These are phyloP conservation scores for Penicillium dipodomyicola DNA, from an alignment of 495 filamentous ascomycete genomes.

Conservation along the genomic window DNA sequence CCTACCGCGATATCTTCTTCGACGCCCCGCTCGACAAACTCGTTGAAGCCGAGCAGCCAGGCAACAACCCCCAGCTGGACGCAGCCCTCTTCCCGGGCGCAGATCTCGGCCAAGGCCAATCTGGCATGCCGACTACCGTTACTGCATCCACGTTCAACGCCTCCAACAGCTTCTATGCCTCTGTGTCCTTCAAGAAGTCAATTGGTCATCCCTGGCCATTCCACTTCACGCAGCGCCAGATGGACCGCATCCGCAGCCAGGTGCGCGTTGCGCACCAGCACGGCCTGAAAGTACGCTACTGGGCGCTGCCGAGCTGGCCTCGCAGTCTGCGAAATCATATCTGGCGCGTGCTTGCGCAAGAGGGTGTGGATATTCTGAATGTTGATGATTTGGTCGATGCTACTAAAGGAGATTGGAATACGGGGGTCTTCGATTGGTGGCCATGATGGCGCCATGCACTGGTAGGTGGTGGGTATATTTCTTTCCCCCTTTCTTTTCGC, in stretches of 20 bases:
- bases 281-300: conserved; percentile 74
- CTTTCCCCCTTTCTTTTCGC: background rate
- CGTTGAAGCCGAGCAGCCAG: conserved; percentile 18
- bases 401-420: conserved; percentile 46
- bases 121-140: conserved; percentile 38
- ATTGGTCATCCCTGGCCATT: conserved; percentile 42
- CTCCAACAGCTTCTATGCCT: conserved; percentile 49
- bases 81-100: background rate
- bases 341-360: conserved; percentile 68
- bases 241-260: conserved; percentile 59
- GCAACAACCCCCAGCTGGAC: background rate
- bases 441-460: conserved; percentile 8
- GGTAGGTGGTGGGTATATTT: conserved; percentile 8
- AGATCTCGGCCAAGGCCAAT: conserved; percentile 37
- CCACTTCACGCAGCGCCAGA: conserved; percentile 49
- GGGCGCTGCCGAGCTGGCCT: conserved; percentile 78
- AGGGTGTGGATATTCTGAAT: conserved; percentile 75
- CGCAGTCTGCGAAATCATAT: conserved; percentile 67
- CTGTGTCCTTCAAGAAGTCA: conserved; percentile 44
- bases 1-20: conserved; percentile 60
- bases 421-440: conserved; percentile 43
- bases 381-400: conserved; percentile 70
- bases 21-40: conserved; percentile 55
- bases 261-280: conserved; percentile 65
- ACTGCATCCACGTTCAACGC: conserved; percentile 41